Evolutionary conservation across 1,284 basidiomycete genomes (phyloP).

Genomic region (Melampsora occidentalis): DNA sequence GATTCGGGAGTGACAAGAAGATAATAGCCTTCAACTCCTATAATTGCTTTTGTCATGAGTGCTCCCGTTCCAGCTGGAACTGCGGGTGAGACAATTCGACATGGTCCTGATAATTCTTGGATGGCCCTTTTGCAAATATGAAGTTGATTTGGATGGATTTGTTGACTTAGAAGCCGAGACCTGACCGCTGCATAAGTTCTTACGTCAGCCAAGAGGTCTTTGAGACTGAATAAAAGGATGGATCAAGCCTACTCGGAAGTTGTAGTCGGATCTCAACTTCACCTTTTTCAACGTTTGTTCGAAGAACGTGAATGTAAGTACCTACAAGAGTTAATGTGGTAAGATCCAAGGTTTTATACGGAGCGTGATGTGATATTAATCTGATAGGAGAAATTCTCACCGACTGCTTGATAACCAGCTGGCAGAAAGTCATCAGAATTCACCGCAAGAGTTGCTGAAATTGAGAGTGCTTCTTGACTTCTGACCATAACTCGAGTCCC

Average conservation of each 20-base stretch:
- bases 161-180: constrained; percentile 2
- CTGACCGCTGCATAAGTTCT: not conserved
- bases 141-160: constrained; percentile 2
- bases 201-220: not conserved
- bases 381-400: not conserved
- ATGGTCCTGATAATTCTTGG: not conserved
- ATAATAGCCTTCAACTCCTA: constrained; percentile 8
- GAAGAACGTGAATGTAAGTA: not conserved
- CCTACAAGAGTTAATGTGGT: not conserved
- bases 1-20: constrained; percentile 1
- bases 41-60: not conserved
- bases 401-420: not conserved
- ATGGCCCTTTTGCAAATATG: not conserved
- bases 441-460: not conserved
- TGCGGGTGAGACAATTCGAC: not conserved
- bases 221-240: not conserved
- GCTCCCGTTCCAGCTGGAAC: constrained; percentile 10
- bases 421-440: not conserved
- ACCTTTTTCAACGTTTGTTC: not conserved
- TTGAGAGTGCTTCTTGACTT: not conserved
- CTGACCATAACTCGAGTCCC: constrained; percentile 11
- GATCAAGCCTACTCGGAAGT: not conserved
- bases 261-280: not conserved
- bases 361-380: too few species aligned
- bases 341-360: not conserved